Percentiles rank a stretch among this genome's conserved stretches.
These are phyloP conservation scores for Amaranthus tricolor DNA, from an alignment of 179 eudicot genomes.

Conservation along the genomic window DNA sequence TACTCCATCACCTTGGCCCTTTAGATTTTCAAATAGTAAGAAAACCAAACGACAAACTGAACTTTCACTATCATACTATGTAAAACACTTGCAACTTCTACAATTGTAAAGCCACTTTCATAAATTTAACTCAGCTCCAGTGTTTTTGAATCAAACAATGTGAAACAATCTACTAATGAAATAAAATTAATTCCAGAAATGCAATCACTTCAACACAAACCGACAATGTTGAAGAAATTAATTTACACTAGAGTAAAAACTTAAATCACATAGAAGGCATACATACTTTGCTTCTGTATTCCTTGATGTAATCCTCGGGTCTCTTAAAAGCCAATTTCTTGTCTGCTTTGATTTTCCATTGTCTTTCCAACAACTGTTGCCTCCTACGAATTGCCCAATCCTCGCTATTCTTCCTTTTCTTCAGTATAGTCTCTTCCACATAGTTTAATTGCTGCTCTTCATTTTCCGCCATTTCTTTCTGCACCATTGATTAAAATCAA, in stretches of 20 bases:
- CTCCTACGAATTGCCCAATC: constrained; percentile 45
- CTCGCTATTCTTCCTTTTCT: constrained; percentile 46
- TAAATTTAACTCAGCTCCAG: too few relatives aligned
- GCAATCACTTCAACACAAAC: too few relatives aligned
- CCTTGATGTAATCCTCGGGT: constrained; percentile 70
- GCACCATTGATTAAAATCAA: not conserved
- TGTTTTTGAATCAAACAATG: too few relatives aligned
- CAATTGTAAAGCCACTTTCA: too few relatives aligned
- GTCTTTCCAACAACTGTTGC: constrained; percentile 40
- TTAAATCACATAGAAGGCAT: not conserved
- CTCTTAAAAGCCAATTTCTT: constrained; percentile 55
- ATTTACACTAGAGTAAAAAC: not conserved
- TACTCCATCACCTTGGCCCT: too few relatives aligned
- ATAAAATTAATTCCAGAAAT: too few relatives aligned
- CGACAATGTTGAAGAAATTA: not conserved
- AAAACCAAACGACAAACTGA: too few relatives aligned
- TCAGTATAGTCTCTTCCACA: constrained; percentile 42
- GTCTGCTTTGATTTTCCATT: constrained; percentile 44
- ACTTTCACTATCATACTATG: too few relatives aligned
- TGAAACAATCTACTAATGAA: too few relatives aligned
- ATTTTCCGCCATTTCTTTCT: constrained; percentile 31
- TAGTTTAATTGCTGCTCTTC: constrained; percentile 28
- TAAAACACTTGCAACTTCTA: too few relatives aligned
- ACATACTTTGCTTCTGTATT: constrained; percentile 59
- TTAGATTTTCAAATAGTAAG: too few relatives aligned